Percentiles rank a stretch among this genome's conserved stretches.
phyloP scores from a whole-genome alignment of 2,329 filamentous ascomycete species.

The Aureobasidium sp. region DNA sequence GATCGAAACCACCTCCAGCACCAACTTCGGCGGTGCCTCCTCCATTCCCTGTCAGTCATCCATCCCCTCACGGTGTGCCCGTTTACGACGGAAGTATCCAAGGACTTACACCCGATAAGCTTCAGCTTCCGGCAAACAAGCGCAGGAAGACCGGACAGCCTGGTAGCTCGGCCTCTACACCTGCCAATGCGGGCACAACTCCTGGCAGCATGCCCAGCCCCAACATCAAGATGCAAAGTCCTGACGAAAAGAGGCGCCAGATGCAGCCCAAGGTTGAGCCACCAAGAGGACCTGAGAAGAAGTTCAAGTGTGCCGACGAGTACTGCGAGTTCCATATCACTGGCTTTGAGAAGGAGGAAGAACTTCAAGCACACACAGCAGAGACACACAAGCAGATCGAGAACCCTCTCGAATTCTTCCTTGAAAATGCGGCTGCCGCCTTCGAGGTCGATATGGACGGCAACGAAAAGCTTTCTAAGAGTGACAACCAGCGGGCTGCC shows the following conservation, averaged over 20 bases:
- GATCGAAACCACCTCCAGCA: slow-evolving; percentile 35
- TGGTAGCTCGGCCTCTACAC: slow-evolving; percentile 36
- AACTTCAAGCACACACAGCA: slow-evolving; percentile 49
- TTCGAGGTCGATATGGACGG: slow-evolving; percentile 44
- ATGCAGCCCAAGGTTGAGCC: slow-evolving; percentile 29
- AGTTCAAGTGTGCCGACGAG: slow-evolving; percentile 47
- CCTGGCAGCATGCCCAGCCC: slow-evolving; percentile 36
- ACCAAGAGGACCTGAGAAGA: slow-evolving; percentile 35
- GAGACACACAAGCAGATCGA: slow-evolving; percentile 48
- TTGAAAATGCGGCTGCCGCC: slow-evolving; percentile 46
- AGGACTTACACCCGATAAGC: slow-evolving; percentile 48
- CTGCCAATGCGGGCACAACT: slow-evolving; percentile 27
- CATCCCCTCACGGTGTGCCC: slow-evolving; percentile 51
- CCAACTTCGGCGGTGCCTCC: slow-evolving; percentile 47
- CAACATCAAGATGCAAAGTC: slow-evolving; percentile 34
- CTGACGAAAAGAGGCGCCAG: slow-evolving; percentile 40
- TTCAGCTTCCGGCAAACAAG: slow-evolving; percentile 53
- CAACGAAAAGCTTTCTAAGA: slow-evolving; percentile 32
- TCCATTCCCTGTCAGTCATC: slow-evolving; percentile 44
- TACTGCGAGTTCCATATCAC: slow-evolving; percentile 46
- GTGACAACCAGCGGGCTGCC: slow-evolving; percentile 20
- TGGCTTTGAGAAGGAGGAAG: slow-evolving; percentile 49
- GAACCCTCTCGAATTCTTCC: slow-evolving; percentile 50
- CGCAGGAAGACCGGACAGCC: slow-evolving; percentile 43
- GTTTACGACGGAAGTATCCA: slow-evolving; percentile 45